A percentile compares a stretch with the other conserved stretches of the same genome.
Evolutionary conservation across 2,329 filamentous ascomycete genomes (phyloP).

Genomic region (Hawksworthiomyces lignivorus): DNA sequence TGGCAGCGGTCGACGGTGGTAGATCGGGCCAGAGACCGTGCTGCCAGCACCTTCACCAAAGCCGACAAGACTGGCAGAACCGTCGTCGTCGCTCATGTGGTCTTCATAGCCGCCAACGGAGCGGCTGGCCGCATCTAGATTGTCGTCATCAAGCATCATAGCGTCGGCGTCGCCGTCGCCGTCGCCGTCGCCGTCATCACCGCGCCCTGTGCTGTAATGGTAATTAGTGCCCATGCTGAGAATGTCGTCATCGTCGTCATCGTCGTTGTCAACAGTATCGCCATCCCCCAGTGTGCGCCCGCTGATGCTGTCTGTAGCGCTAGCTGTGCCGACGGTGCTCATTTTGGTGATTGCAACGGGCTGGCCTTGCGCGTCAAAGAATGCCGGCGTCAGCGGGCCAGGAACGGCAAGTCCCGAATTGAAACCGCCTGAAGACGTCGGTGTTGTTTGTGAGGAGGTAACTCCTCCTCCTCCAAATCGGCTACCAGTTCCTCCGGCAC

Average conservation of each 20-base stretch:
- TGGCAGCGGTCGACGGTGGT: slow-evolving; percentile 44
- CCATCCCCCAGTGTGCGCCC: slow-evolving; percentile 32
- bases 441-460: slow-evolving; percentile 34
- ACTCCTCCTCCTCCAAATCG: slow-evolving; percentile 17
- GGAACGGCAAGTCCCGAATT: slow-evolving; percentile 9
- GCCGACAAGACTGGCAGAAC: slow-evolving; percentile 73
- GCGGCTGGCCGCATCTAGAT: slow-evolving; percentile 39
- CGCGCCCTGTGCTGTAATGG: slow-evolving; percentile 48
- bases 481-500: slow-evolving; percentile 13
- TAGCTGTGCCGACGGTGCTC: slow-evolving; percentile 86
- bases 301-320: slow-evolving; percentile 63
- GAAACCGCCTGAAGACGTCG: slow-evolving; percentile 34
- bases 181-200: slow-evolving; percentile 33
- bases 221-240: slow-evolving; percentile 60
- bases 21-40: slow-evolving; percentile 72
- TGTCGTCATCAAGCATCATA: slow-evolving; percentile 44
- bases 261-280: slow-evolving; percentile 29
- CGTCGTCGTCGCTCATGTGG: slow-evolving; percentile 82
- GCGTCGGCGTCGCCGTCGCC: slow-evolving; percentile 13
- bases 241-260: slow-evolving; percentile 53
- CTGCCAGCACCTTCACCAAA: slow-evolving; percentile 89
- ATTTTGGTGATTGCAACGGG: slow-evolving; percentile 64
- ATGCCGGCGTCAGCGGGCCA: slow-evolving; percentile 51
- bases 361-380: slow-evolving; percentile 72
- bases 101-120: slow-evolving; percentile 51